Conservation (phyloP, 345 rosid species). For the Raphanus sativus region DNA sequence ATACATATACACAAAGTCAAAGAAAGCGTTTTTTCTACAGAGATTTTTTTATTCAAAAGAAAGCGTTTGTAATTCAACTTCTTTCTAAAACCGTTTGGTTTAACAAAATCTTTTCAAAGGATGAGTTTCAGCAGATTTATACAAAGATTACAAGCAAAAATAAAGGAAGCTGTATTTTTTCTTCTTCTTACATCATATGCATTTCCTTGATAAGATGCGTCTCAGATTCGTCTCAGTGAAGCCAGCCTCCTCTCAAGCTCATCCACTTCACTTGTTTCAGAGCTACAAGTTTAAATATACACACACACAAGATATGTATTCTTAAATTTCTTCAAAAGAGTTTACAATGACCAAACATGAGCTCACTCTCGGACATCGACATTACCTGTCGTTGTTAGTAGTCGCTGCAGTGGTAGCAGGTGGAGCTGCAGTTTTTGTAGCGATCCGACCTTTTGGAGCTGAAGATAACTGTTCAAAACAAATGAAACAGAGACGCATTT, state of each 20-base stretch:
- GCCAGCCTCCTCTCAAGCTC: slow-evolving; percentile 96
- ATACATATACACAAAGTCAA: no score
- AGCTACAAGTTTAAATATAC: slow-evolving; percentile 40
- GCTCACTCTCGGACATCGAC: not conserved
- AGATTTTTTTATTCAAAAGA: not conserved
- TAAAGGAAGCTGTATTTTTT: not conserved
- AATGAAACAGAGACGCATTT: not conserved
- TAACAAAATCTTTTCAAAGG: not conserved
- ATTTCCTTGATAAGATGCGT: not conserved
- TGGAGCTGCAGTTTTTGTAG: slow-evolving; percentile 28
- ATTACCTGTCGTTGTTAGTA: slow-evolving; percentile 12
- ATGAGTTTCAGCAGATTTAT: slow-evolving; percentile 24
- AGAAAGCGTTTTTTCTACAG: no score
- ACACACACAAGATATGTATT: not conserved
- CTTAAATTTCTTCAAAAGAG: not conserved
- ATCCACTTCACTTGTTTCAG: slow-evolving; percentile 66
- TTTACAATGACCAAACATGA: not conserved
- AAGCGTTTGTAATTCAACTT: not conserved
- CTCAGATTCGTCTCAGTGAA: slow-evolving; percentile 73
- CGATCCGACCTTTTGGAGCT: slow-evolving; percentile 91
- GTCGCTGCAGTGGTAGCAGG: slow-evolving; percentile 20
- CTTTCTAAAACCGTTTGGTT: slow-evolving; percentile 12
- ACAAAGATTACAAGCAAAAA: slow-evolving; percentile 10
- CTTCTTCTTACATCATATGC: not conserved
- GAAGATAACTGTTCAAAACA: slow-evolving; percentile 68